Evolutionary conservation across 2,329 filamentous ascomycete genomes (phyloP).

Genomic region (Hypoxylon sp.): DNA sequence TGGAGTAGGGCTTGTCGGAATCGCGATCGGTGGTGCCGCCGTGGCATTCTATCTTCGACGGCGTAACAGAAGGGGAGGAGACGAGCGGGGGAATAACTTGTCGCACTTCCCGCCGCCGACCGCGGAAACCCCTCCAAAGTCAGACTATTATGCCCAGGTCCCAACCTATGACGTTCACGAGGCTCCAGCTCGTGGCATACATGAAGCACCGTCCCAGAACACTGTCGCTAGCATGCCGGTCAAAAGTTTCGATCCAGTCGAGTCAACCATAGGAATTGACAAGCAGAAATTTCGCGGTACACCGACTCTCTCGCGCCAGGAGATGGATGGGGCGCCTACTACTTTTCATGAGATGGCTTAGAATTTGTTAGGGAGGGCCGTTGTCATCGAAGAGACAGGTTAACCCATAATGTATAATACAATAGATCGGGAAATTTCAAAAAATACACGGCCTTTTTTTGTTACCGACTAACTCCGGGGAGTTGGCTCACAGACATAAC

Average conservation of each 20-base stretch:
- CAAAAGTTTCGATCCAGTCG: not conserved
- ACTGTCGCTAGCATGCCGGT: too few relatives aligned
- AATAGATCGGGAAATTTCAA: not conserved
- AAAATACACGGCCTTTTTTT: not conserved
- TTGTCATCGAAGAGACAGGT: not conserved
- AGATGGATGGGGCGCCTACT: slow-evolving; percentile 11
- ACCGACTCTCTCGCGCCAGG: slow-evolving; percentile 4
- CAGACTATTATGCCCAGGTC: not conserved
- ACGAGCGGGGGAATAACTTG: slow-evolving; percentile 1
- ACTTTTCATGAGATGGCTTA: slow-evolving; percentile 5
- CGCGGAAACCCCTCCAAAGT: not conserved
- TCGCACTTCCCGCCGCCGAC: slow-evolving; percentile 15
- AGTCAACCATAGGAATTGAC: not conserved
- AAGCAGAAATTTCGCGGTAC: slow-evolving; percentile 8
- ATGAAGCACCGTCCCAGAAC: slow-evolving; percentile 3
- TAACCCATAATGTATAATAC: slow-evolving; percentile 13
- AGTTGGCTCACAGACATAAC: slow-evolving; percentile 1
- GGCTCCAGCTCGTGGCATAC: too few relatives aligned
- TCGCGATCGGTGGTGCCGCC: slow-evolving; percentile 7
- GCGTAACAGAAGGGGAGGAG: slow-evolving; percentile 1
- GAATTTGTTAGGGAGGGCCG: not conserved
- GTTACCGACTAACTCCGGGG: too few relatives aligned
- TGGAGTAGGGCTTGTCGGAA: slow-evolving; percentile 20
- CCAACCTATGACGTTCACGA: not conserved
- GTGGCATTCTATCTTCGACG: slow-evolving; percentile 6